A percentile compares a stretch with the other conserved stretches of the same genome.
Evolutionary conservation across 2,329 filamentous ascomycete species (phyloP).

Genomic region (Aspergillus sp.): DNA sequence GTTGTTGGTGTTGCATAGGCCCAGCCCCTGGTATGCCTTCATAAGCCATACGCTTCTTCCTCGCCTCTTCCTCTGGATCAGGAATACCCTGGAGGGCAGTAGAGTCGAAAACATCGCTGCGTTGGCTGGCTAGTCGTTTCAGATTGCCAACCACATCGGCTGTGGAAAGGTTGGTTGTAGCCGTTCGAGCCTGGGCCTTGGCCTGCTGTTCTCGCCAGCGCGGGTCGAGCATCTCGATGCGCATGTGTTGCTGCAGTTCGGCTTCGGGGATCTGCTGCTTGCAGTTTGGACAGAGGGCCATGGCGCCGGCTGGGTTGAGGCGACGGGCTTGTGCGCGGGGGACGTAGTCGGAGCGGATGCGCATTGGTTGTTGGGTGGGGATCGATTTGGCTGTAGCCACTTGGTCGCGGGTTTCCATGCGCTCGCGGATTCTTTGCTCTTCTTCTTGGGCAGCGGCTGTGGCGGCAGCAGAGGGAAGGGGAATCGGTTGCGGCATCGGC

Average conservation of each 20-base stretch:
- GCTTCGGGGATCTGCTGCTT: slow-evolving; percentile 84
- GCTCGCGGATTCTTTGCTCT: slow-evolving; percentile 65
- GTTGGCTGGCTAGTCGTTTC: slow-evolving; percentile 89
- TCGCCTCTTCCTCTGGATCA: slow-evolving; percentile 72
- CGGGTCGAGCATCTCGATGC: slow-evolving; percentile 91
- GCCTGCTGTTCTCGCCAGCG: slow-evolving; percentile 95
- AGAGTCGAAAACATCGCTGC: slow-evolving; percentile 82
- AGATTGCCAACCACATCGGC: slow-evolving; percentile 90
- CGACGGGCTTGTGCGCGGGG: slow-evolving; percentile 77
- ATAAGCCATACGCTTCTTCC: slow-evolving; percentile 74
- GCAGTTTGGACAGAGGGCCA: slow-evolving; percentile 86
- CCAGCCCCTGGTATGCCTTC: slow-evolving; percentile 33
- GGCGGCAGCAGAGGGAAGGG: slow-evolving; percentile 28
- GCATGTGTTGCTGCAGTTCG: slow-evolving; percentile 90
- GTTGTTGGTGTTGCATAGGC: slow-evolving; percentile 23
- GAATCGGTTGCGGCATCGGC: slow-evolving; percentile 37
- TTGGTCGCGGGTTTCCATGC: slow-evolving; percentile 58
- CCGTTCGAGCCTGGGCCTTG: slow-evolving; percentile 81
- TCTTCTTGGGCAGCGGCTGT: slow-evolving; percentile 57
- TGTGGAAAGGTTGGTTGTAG: slow-evolving; percentile 84
- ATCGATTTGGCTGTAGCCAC: slow-evolving; percentile 74
- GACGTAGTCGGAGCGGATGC: slow-evolving; percentile 91
- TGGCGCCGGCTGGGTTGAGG: slow-evolving; percentile 66
- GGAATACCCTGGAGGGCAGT: slow-evolving; percentile 57
- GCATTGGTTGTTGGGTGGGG: slow-evolving; percentile 66